Percentiles rank a stretch among this genome's conserved stretches.
Conservation (phyloP, 371 early-diverging fungal genomes). For the Dinochytrium kinnereticum region DNA sequence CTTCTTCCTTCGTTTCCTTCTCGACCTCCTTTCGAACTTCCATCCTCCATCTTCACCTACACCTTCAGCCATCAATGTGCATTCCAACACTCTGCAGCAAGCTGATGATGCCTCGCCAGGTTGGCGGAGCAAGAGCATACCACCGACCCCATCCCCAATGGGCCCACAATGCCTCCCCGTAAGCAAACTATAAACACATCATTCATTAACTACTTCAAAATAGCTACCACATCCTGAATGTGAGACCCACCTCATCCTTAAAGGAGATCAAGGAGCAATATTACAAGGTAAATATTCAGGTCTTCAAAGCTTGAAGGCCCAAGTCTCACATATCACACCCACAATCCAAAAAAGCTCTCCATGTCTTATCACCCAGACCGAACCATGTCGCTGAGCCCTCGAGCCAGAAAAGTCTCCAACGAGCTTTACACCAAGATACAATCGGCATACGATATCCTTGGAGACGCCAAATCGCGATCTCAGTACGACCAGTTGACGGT, state of each 20-base stretch:
- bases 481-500: background rate
- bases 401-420: background rate
- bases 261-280: conserved; percentile 3
- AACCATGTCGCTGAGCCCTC: background rate
- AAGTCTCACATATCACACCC: background rate
- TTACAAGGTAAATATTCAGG: background rate
- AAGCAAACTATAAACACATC: background rate
- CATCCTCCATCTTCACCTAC: no score
- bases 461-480: background rate
- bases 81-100: no score
- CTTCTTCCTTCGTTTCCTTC: no score
- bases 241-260: background rate
- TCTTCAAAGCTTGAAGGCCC: background rate
- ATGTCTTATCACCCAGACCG: conserved; percentile 2
- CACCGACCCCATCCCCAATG: background rate
- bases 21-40: no score
- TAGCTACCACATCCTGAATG: background rate
- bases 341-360: no score
- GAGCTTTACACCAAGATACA: background rate
- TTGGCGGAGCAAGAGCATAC: no score
- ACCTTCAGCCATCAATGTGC: no score
- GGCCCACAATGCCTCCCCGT: background rate
- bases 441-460: background rate
- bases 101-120: no score
- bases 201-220: background rate